These are phyloP conservation scores for Coffea eugenioides DNA, from an alignment of 257 asterid genomes.

Conservation along the genomic window DNA sequence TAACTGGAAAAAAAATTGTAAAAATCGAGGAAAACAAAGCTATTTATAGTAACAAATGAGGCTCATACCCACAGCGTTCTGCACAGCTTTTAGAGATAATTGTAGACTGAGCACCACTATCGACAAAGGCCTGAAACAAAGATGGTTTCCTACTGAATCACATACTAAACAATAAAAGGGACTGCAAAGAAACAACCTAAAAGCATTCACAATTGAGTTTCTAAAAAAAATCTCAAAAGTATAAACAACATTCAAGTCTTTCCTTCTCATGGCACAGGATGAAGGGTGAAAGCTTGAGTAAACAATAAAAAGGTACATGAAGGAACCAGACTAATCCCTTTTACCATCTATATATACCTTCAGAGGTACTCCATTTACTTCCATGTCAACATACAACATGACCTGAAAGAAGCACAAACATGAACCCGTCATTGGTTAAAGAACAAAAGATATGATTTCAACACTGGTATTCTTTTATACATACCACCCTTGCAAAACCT, in stretches of 20 bases:
- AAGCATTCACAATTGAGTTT: not conserved
- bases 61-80: conserved; percentile 82
- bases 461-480: conserved; percentile 13
- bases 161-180: not conserved
- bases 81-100: conserved; percentile 97
- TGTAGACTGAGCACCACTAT: conserved; percentile 99
- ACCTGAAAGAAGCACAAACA: conserved; percentile 48
- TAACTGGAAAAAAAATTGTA: conserved; percentile 9
- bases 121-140: conserved; percentile 88
- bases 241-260: not conserved
- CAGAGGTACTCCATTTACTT: conserved; percentile 91
- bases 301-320: conserved; percentile 10
- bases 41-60: conserved; percentile 10
- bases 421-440: not conserved
- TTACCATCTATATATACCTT: conserved; percentile 46
- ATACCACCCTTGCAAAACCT: conserved; percentile 96
- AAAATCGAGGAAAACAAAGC: conserved; percentile 2
- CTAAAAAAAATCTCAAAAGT: not conserved
- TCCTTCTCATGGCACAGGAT: not conserved
- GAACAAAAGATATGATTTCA: not conserved
- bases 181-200: not conserved
- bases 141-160: conserved; percentile 9
- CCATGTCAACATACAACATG: conserved; percentile 99
- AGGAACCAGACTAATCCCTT: conserved; percentile 12
- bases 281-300: conserved; percentile 3